Evolutionary conservation across 179 eudicot species (phyloP), one percentile per base, ranked within the genome.

Genomic region (Spinacia oleracea): DNA sequence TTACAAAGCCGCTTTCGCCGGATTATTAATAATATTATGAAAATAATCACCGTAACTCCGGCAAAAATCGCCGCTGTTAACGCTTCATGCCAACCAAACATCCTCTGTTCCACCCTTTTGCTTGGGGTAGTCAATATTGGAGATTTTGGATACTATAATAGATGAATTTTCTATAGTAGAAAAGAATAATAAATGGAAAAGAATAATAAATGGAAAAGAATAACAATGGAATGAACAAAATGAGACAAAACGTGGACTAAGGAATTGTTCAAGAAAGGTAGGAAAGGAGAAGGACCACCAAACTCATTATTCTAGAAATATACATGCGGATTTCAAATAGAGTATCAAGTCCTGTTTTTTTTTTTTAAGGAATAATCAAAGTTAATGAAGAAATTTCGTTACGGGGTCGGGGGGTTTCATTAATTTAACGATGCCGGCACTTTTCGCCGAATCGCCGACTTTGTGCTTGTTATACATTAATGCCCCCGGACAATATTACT

Each of bases 261-360:
- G 2, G 87, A 87, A 65, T 74, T 15, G 58, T 87, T 86, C 87
- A 84, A 88, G 82, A 79, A 84, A 80, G 87, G 82, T 81, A 67
- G 84, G 81, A 77, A 25, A 59, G n/a, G 43, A 29, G 67, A 45
- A 46, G 77, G 66, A 62, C 18, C 66, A 9, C 9, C 45, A 40
- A 67, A 67, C n/a, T 53, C 72, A 40, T 67, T 29, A 67, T 67
- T 67, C 72, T 20, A 38, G 72, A 67, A 67, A 40, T 38, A 9
- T 40, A 67, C 72, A 67, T 66, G 72, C 72, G 50, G 25, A 7
- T 18, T 38, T 66, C 5, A 40, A n/a, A 10, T 11, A 3, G 2
- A 58, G 11, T n/a, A 0, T 23, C 10, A 9, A 25, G 23, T 10
- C 9, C 1, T 23, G 9, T n/a, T 0, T 16, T 6, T 12, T 10